These are phyloP conservation scores for Aspergillus sclerotioniger DNA, from an alignment of 495 filamentous ascomycete genomes.

Conservation along the genomic window DNA sequence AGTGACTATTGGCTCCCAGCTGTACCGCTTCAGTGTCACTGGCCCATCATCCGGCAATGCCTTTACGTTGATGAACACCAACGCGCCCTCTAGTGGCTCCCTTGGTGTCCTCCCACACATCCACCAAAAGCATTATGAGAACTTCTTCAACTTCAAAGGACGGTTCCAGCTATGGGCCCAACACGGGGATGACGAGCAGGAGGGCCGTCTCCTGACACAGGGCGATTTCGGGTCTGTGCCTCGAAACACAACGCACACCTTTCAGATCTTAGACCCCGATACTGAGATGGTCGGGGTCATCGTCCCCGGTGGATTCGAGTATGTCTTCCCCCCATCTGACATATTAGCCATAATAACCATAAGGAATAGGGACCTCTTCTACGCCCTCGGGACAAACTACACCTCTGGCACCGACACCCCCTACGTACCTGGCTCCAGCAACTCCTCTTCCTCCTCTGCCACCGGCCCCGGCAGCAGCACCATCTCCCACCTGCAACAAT, in stretches of 20 bases:
- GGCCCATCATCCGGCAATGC: conserved; percentile 41
- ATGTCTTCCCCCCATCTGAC: neutral
- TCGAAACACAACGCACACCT: conserved; percentile 44
- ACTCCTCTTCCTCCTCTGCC: conserved; percentile 13
- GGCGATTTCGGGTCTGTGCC: conserved; percentile 43
- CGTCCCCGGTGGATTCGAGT: conserved; percentile 47
- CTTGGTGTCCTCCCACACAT: conserved; percentile 44
- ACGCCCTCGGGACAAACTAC: conserved; percentile 31
- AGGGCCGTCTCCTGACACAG: conserved; percentile 32
- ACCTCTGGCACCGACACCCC: conserved; percentile 28
- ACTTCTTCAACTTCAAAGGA: conserved; percentile 45
- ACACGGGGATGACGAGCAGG: conserved; percentile 29
- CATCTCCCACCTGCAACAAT: conserved; percentile 27
- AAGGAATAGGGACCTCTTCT: conserved; percentile 35
- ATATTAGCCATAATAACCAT: neutral
- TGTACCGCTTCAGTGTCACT: conserved; percentile 38
- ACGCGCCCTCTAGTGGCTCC: conserved; percentile 27
- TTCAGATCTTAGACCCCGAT: conserved; percentile 44
- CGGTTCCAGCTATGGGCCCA: conserved; percentile 46
- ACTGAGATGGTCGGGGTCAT: conserved; percentile 45
- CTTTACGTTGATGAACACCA: conserved; percentile 43
- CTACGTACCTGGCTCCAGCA: conserved; percentile 24
- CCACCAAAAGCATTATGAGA: conserved; percentile 43
- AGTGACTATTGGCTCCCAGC: conserved; percentile 28
- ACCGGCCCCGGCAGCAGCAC: conserved; percentile 10